A percentile compares a stretch with the other conserved stretches of the same genome.
Conservation (phyloP, 2,329 filamentous ascomycete species). For the Tolypocladium paradoxum region DNA sequence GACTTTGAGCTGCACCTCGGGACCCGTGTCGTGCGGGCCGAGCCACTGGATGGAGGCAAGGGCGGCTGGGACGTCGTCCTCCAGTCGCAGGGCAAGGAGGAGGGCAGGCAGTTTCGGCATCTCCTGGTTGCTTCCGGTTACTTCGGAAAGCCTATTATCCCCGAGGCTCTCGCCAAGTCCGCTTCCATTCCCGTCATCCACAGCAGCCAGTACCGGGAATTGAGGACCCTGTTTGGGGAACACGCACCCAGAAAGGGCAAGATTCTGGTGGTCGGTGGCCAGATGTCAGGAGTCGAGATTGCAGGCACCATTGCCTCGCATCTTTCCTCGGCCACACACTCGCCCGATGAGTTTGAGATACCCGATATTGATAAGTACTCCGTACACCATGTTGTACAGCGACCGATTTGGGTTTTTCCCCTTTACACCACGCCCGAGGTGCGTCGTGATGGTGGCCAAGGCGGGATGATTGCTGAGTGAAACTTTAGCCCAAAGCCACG, state of each 20-base stretch:
- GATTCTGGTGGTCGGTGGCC: slow-evolving; percentile 66
- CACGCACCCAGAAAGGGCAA: slow-evolving; percentile 36
- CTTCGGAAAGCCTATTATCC: slow-evolving; percentile 52
- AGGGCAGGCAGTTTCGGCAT: slow-evolving; percentile 53
- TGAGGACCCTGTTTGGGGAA: slow-evolving; percentile 35
- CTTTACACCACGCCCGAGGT: slow-evolving; percentile 42
- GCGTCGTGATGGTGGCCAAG: slow-evolving; percentile 6
- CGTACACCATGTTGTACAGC: slow-evolving; percentile 58
- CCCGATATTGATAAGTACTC: slow-evolving; percentile 37
- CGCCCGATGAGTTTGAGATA: slow-evolving; percentile 32
- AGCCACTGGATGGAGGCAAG: slow-evolving; percentile 19
- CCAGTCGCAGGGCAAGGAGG: slow-evolving; percentile 22
- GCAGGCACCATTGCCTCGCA: slow-evolving; percentile 62
- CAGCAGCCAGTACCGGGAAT: slow-evolving; percentile 54
- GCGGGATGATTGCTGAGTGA: not conserved
- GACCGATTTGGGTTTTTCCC: slow-evolving; percentile 64
- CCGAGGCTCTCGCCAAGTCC: slow-evolving; percentile 27
- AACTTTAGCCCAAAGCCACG: slow-evolving; percentile 27
- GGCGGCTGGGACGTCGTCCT: slow-evolving; percentile 31
- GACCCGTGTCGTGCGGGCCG: slow-evolving; percentile 31
- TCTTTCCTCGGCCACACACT: slow-evolving; percentile 51
- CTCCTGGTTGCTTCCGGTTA: slow-evolving; percentile 67
- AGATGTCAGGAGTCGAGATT: slow-evolving; percentile 74
- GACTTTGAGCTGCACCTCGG: slow-evolving; percentile 37
- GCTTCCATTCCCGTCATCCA: slow-evolving; percentile 46